These are phyloP conservation scores for Hansenula anomala DNA, from an alignment of 1,139 yeast species.

Conservation along the genomic window DNA sequence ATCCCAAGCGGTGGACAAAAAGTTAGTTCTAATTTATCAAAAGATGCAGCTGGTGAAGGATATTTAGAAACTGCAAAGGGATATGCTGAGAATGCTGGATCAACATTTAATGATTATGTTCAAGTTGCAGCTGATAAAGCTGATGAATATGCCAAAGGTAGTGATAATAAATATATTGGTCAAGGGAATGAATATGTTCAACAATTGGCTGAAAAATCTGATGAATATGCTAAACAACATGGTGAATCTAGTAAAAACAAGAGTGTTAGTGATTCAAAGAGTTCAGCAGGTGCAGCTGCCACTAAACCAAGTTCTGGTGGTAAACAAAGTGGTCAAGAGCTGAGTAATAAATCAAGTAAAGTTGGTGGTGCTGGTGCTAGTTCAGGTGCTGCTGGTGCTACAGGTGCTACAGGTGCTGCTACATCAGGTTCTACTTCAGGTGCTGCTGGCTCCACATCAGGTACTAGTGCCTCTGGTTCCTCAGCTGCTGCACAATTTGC, in stretches of 20 bases:
- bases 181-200: constrained; percentile 9
- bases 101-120: constrained; percentile 7
- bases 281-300: constrained; percentile 2
- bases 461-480: not conserved
- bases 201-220: constrained; percentile 5
- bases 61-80: constrained; percentile 5
- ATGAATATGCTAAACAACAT: constrained; percentile 7
- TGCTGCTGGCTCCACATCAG: constrained; percentile 1
- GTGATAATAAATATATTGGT: constrained; percentile 7
- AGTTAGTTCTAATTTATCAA: not conserved
- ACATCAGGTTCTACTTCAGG: constrained; percentile 1
- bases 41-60: not conserved
- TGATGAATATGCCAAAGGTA: constrained; percentile 10
- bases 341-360: constrained; percentile 2
- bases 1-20: constrained; percentile 2
- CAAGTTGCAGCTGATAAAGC: constrained; percentile 13
- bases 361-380: constrained; percentile 10
- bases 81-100: constrained; percentile 3
- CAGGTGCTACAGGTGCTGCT: not conserved
- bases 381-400: constrained; percentile 3
- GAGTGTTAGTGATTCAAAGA: not conserved
- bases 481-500: constrained; percentile 2
- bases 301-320: constrained; percentile 6
- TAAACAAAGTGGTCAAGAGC: constrained; percentile 6
- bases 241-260: not conserved